Conservation (phyloP, 768 basidiomycete species). For the Leccinum ochraceum region DNA sequence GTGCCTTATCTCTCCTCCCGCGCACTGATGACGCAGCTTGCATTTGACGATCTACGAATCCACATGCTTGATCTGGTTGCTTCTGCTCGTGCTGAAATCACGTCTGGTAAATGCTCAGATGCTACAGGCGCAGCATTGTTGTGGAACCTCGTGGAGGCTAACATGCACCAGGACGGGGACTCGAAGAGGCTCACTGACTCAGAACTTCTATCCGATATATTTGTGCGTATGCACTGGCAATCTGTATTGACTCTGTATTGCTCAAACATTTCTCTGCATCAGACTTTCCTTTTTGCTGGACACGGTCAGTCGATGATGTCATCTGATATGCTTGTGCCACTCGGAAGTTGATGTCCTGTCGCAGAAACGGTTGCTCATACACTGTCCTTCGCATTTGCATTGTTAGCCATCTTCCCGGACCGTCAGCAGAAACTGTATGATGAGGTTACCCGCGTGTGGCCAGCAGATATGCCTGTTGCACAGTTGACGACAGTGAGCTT, state of each 20-base stretch:
- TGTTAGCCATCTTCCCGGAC: slow-evolving; percentile 53
- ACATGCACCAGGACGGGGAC: slow-evolving; percentile 38
- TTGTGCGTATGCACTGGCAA: slow-evolving; percentile 34
- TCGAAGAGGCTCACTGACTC: slow-evolving; percentile 41
- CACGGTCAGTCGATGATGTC: slow-evolving; percentile 36
- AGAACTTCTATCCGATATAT: slow-evolving; percentile 50
- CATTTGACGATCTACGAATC: slow-evolving; percentile 38
- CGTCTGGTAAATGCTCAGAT: slow-evolving; percentile 25
- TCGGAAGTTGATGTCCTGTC: slow-evolving; percentile 9
- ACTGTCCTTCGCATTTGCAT: slow-evolving; percentile 41
- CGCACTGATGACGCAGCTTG: slow-evolving; percentile 28
- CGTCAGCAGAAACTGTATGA: slow-evolving; percentile 47
- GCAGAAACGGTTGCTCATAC: slow-evolving; percentile 51
- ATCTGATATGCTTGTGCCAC: background rate
- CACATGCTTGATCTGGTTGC: slow-evolving; percentile 46
- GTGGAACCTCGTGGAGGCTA: slow-evolving; percentile 48
- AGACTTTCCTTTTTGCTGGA: slow-evolving; percentile 51
- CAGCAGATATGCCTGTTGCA: slow-evolving; percentile 32
- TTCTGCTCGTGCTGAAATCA: slow-evolving; percentile 38
- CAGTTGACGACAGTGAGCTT: slow-evolving; percentile 31
- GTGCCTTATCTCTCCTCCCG: slow-evolving; percentile 40
- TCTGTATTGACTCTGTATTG: background rate
- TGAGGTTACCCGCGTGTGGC: slow-evolving; percentile 43
- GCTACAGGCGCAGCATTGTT: slow-evolving; percentile 40
- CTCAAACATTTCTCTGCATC: background rate